Evolutionary conservation across 768 basidiomycete genomes (phyloP), one percentile per base, ranked within the genome.

Genomic region (Leccinum arenicola): DNA sequence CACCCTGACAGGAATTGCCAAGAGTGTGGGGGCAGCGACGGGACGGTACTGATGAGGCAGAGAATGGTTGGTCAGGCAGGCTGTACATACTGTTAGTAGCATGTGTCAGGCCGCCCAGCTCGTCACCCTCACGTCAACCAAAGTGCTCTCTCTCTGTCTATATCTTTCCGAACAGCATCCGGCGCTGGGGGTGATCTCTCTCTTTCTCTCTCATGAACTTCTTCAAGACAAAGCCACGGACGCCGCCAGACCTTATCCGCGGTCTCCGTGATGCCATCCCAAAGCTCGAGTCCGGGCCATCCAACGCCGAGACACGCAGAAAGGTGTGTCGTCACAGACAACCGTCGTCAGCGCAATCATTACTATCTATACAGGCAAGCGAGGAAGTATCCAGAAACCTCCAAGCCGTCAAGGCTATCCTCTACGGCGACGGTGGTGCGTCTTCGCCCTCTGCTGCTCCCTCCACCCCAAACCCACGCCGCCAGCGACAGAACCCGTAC

Each of bases 371-470:
- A 15, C 67, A 97, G 94, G 91, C 93, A 6, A 85, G 80, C 73
- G 95, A 97, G 63, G 95, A 96, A 62, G 85, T 95, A 17, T 86
- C 88, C 17, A 94, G 93, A 80, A 89, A 89, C 73, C 80, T 96
- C 35, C 88, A 92, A 68, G 91, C 93, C 73, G 89, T 96, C 75
- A 97, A 97, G 77, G 80, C 81, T 14, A 84, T 95, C 66, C 80
- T 97, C 51, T 88, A 86, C 58, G 93, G 94, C 56, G 95, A 96
- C 68, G 88, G 91, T 59, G 95, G 93, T 92, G 62, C 60, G 82
- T 74, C 63, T 50, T 38, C 40, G 54, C 21, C 45, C 31, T 40
- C 40, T 40, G 40, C 38, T 60, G 51, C 31, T 21, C 35, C 50
- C 21, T 3, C 38, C 19, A 35, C 56, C 58, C 52, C 51, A 54